Evolutionary conservation across 257 asterid genomes (phyloP), one percentile per base, ranked within the genome.

Genomic region (Striga asiatica): DNA sequence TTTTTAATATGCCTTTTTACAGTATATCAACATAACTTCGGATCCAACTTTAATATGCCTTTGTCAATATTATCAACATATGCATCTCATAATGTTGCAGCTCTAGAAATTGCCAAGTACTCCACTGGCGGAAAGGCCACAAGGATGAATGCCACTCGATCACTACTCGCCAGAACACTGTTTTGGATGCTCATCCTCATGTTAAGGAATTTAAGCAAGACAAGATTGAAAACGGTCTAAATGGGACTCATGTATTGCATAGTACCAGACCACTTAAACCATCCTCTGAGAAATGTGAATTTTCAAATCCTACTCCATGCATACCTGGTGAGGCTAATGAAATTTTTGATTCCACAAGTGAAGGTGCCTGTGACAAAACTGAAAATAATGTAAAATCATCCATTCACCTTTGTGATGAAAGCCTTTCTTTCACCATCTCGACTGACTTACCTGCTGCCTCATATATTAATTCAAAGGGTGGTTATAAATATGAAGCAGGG

Each of bases 111-210:
- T 87, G 96, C 73, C 96, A 87, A 77, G 69, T 74, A 50, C 65
- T 74, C 60, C 94, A 87, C 56, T 87, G 96, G 96, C 80, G 93
- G 58, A 81, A 70, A 72, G 93, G 95, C 56, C 95, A 85, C 82
- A 85, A 63, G 76, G 81, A 72, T 68, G 81, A 80, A 60, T 85
- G 95, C 56, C 78, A 16, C 39, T 76, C 81, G 22, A 53, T 76
- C 47, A 42, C 62, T 59, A 17, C 54, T 27, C 66, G 66, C 23
- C 75, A 56, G 55, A 62, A 34, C 28, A 51, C 17, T 65, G 77
- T 72, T 31, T 49, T 8, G n/a, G 60, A 57, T 50, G 56, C 41
- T 11, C 50, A 67, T 53, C 61, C 69, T 56, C 20, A 16, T 43
- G 59, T 11, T 41, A 68, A 78, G 51, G 69, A 57, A 23, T 52